Conservation (phyloP, 2,329 filamentous ascomycete species). For the Penicillium sp. region DNA sequence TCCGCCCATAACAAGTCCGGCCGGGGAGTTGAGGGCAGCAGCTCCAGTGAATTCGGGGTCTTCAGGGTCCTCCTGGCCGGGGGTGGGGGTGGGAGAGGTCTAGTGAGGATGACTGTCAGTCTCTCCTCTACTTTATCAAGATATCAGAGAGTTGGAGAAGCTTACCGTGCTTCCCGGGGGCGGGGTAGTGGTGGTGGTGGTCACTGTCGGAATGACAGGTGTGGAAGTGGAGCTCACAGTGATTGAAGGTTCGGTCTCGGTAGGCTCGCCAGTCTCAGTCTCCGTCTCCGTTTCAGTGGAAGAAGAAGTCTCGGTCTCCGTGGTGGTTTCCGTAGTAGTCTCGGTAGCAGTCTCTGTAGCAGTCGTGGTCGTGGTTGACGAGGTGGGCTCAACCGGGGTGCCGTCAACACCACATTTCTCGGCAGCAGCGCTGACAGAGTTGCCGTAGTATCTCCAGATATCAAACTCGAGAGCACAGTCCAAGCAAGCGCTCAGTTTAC, state of each 20-base stretch:
- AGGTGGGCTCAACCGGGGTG: slow-evolving; percentile 9
- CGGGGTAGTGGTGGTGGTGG: neutral
- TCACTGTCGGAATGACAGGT: slow-evolving; percentile 1
- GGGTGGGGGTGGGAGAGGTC: neutral
- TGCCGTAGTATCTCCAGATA: slow-evolving; percentile 18
- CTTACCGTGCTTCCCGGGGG: slow-evolving; percentile 4
- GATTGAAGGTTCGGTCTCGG: neutral
- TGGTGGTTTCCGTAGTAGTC: neutral
- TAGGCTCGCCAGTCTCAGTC: neutral
- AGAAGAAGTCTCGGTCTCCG: neutral
- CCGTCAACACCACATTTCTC: slow-evolving; percentile 12
- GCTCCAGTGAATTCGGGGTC: slow-evolving; percentile 5
- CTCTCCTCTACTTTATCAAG: neutral
- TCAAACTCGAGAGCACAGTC: slow-evolving; percentile 11
- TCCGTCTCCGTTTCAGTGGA: neutral
- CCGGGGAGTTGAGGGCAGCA: neutral
- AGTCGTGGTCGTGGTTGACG: neutral
- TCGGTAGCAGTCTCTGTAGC: slow-evolving; percentile 5
- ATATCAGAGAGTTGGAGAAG: neutral
- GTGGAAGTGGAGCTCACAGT: slow-evolving; percentile 6
- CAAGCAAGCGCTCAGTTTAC: slow-evolving; percentile 2
- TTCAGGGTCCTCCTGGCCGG: neutral
- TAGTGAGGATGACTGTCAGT: neutral
- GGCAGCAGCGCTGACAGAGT: slow-evolving; percentile 10
- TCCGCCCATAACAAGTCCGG: neutral